Percentiles rank a stretch among this genome's conserved stretches.
Conservation (phyloP, 495 filamentous ascomycete species). For the Aspergillus sparsus region DNA sequence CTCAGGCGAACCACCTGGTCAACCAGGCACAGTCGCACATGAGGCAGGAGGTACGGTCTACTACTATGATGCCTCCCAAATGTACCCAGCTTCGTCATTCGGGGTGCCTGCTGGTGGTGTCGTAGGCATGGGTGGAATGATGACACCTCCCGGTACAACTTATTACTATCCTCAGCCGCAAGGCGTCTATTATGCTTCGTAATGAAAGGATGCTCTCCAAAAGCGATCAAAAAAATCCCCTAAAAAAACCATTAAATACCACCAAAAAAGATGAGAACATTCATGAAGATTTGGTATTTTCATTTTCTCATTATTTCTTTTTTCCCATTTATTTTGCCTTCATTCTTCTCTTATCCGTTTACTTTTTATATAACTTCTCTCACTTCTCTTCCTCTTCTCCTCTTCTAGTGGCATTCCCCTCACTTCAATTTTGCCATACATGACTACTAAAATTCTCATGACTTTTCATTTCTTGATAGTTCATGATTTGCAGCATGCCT, state of each 20-base stretch:
- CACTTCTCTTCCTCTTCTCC: conserved; percentile 14
- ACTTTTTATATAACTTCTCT: conserved; percentile 8
- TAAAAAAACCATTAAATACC: not conserved
- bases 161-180: conserved; percentile 73
- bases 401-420: conserved; percentile 9
- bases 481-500: conserved; percentile 6
- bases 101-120: conserved; percentile 54
- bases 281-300: not conserved
- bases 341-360: conserved; percentile 13
- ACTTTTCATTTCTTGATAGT: conserved; percentile 10
- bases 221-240: not conserved
- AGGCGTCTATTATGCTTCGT: conserved; percentile 64
- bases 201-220: conserved; percentile 38
- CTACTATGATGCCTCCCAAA: conserved; percentile 80
- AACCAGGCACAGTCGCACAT: conserved; percentile 77
- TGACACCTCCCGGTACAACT: conserved; percentile 66
- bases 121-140: conserved; percentile 78
- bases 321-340: conserved; percentile 6
- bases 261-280: conserved; percentile 8
- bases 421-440: conserved; percentile 17
- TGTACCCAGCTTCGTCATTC: conserved; percentile 53
- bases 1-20: conserved; percentile 48
- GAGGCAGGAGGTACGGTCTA: conserved; percentile 95
- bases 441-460: conserved; percentile 19
- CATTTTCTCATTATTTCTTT: conserved; percentile 16